Percentiles rank a stretch among this genome's conserved stretches.
These are phyloP conservation scores for Fusarium graminum DNA, from an alignment of 2,329 filamentous ascomycete species.

Conservation along the genomic window DNA sequence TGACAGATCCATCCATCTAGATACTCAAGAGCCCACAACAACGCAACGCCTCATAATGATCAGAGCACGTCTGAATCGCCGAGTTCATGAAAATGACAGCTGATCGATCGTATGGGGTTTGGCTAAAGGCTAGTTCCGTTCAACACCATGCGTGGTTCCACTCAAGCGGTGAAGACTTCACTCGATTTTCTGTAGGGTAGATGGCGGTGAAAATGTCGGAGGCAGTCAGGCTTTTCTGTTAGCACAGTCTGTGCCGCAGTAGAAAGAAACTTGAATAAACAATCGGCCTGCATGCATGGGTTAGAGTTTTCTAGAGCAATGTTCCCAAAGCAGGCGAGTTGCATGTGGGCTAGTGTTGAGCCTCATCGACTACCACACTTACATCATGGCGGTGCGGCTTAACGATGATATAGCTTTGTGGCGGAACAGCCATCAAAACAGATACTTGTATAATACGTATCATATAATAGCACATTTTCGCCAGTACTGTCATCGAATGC, in stretches of 20 bases:
- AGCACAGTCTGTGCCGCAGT: constrained; percentile 27
- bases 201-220: constrained; percentile 44
- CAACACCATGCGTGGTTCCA: constrained; percentile 33
- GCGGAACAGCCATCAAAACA: neutral
- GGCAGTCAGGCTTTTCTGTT: constrained; percentile 18
- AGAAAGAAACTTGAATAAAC: constrained; percentile 21
- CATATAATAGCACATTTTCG: neutral
- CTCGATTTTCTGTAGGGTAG: constrained; percentile 44
- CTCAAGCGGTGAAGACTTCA: constrained; percentile 46
- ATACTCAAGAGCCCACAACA: constrained; percentile 17
- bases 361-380: constrained; percentile 18
- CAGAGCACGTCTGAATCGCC: constrained; percentile 25
- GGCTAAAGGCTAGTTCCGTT: constrained; percentile 36
- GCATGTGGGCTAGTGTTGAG: constrained; percentile 20
- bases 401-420: neutral
- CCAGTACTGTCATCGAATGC: neutral
- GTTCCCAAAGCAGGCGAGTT: constrained; percentile 10
- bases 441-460: neutral
- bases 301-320: neutral
- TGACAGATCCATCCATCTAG: constrained; percentile 26
- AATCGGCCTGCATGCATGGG: constrained; percentile 13
- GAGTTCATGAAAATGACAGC: constrained; percentile 41
- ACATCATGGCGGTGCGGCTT: neutral
- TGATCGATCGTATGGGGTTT: constrained; percentile 45
- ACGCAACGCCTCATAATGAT: constrained; percentile 26